Conservation (phyloP, 1,284 basidiomycete genomes). For the Ceratobasidium theobromae region DNA sequence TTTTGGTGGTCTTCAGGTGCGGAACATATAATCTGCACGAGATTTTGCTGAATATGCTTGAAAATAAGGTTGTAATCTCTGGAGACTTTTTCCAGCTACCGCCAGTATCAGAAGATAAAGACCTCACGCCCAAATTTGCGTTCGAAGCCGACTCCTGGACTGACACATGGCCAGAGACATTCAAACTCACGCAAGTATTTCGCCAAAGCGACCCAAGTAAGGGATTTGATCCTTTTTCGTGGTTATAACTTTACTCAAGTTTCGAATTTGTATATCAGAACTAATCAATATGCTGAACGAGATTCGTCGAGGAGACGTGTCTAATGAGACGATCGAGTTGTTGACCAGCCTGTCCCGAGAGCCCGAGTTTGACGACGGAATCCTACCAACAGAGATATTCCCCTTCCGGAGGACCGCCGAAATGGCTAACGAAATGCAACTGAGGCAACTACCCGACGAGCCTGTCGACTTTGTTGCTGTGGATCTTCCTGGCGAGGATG, state of each 20-base stretch:
- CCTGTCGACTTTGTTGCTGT: neutral
- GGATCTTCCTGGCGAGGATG: slow-evolving; percentile 40
- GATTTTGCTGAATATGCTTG: slow-evolving; percentile 37
- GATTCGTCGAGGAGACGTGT: slow-evolving; percentile 23
- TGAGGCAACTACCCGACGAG: neutral
- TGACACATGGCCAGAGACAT: slow-evolving; percentile 56
- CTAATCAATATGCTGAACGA: slow-evolving; percentile 45
- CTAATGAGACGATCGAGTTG: neutral
- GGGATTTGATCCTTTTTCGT: neutral
- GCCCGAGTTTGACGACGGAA: slow-evolving; percentile 15
- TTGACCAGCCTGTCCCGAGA: slow-evolving; percentile 18
- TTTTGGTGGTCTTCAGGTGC: slow-evolving; percentile 92
- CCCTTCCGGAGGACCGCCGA: slow-evolving; percentile 25
- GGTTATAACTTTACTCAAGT: neutral
- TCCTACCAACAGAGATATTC: slow-evolving; percentile 33
- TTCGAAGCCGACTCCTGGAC: slow-evolving; percentile 84
- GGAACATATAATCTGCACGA: neutral
- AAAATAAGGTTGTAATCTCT: slow-evolving; percentile 68
- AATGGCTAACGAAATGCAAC: slow-evolving; percentile 18
- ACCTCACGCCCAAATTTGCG: slow-evolving; percentile 55
- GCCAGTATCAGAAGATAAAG: slow-evolving; percentile 63
- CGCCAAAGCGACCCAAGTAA: slow-evolving; percentile 46
- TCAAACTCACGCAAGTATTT: slow-evolving; percentile 66
- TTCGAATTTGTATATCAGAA: too few relatives aligned
- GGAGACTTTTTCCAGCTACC: slow-evolving; percentile 96